Conservation (phyloP, 2,329 filamentous ascomycete genomes). For the Hypoxylon rubiginosum region DNA sequence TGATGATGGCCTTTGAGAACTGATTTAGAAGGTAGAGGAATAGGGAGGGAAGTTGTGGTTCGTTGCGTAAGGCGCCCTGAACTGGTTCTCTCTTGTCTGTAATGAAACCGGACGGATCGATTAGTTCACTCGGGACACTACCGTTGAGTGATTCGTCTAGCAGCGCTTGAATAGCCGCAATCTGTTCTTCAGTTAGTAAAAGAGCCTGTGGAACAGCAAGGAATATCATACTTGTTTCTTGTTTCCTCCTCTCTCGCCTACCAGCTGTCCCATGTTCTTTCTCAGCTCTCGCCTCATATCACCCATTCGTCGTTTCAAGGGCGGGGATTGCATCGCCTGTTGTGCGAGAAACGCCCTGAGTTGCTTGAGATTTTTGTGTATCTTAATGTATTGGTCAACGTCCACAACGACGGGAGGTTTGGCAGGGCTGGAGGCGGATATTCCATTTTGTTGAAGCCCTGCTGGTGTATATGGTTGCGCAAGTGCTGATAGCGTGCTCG, state of each 20-base stretch:
- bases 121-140: constrained; percentile 63
- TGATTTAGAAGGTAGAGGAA: constrained; percentile 83
- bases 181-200: constrained; percentile 50
- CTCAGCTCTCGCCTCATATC: constrained; percentile 79
- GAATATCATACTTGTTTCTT: constrained; percentile 63
- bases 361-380: constrained; percentile 78
- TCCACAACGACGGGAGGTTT: constrained; percentile 28
- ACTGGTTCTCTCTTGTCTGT: constrained; percentile 59
- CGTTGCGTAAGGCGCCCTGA: constrained; percentile 66
- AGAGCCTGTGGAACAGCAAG: not conserved
- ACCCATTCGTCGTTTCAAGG: constrained; percentile 75
- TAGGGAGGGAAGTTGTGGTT: constrained; percentile 69
- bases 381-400: constrained; percentile 63
- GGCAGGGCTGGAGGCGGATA: constrained; percentile 25
- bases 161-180: constrained; percentile 62
- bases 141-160: constrained; percentile 68
- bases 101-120: constrained; percentile 70
- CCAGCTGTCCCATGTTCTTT: constrained; percentile 80
- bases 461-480: constrained; percentile 29
- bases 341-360: constrained; percentile 62
- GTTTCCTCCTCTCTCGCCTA: constrained; percentile 74
- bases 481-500: constrained; percentile 22
- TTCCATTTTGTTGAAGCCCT: constrained; percentile 37
- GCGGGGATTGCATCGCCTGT: constrained; percentile 67
- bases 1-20: constrained; percentile 79